Evolutionary conservation across 345 rosid genomes (phyloP).

Genomic region (Brassica incana): DNA sequence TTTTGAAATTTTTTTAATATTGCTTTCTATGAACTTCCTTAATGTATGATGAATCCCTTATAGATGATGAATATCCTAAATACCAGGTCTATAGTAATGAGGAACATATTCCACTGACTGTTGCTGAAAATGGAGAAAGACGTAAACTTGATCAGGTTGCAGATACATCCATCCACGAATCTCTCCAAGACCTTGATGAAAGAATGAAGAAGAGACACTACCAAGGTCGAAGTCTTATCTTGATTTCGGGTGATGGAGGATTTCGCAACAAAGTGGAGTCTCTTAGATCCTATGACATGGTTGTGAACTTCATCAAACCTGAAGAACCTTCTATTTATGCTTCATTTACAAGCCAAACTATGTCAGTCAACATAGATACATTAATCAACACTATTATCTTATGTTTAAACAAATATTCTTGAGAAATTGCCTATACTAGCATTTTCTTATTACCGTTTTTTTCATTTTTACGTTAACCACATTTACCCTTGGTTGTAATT

Average conservation of each 20-base stretch:
- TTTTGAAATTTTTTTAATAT: too few species aligned
- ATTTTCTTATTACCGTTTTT: too few species aligned
- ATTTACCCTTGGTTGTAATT: too few species aligned
- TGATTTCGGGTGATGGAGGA: neutral
- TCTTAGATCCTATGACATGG: neutral
- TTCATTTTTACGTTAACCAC: too few species aligned
- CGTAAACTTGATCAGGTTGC: neutral
- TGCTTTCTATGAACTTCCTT: too few species aligned
- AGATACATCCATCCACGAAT: neutral
- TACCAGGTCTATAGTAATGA: neutral
- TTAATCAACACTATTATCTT: too few species aligned
- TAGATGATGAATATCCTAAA: too few species aligned
- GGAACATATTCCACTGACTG: neutral
- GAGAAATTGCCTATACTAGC: too few species aligned
- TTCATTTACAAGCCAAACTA: neutral
- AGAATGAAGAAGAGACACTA: neutral
- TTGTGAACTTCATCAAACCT: neutral
- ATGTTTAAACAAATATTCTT: too few species aligned
- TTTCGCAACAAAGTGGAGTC: neutral
- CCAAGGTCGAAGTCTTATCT: neutral
- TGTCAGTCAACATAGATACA: neutral
- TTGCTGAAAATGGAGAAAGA: neutral
- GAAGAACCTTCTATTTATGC: neutral
- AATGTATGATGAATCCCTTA: too few species aligned
- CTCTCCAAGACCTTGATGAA: neutral